Evolutionary conservation across 768 basidiomycete genomes (phyloP), one percentile per base, ranked within the genome.

Genomic region (Lactarius akahatsu): DNA sequence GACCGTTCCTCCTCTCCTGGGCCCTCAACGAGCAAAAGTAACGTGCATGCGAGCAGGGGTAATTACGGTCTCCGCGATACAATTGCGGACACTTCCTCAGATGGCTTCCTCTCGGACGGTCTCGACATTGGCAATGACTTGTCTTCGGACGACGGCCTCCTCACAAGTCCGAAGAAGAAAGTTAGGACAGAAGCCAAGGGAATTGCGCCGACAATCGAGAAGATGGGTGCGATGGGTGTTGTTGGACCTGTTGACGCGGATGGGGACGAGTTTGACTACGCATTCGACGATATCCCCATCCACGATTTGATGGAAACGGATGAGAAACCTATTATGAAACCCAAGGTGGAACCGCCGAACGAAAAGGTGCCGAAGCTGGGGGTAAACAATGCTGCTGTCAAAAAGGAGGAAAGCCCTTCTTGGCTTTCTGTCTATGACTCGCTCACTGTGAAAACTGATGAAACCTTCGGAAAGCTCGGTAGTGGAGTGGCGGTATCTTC

Each of bases 391-490:
- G 66, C 71, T 0, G 64, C 73, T 7, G 72, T 71, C 34, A 77
- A 77, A 65, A 84, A 82, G 68, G 79, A 82, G 71, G 84, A 79
- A 4, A 79, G 83, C 38, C 86, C 88, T 0, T 78, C 85, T 0
- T 93, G 92, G 91, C 79, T 91, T 16, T 85, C 88, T 13, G 81
- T 91, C 4, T 90, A 92, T 67, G 88, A 92, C 69, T 85, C 89
- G 5, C 81, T 92, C 4, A 79, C 80, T 1, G 86, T 91, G 30
- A 79, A 83, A 15, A 76, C 83, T 4, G 81, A 86, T 32, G 91
- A 91, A 26, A 78, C 81, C 1, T 76, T 90, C 32, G 90, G 88
- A 16, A 80, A 78, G 30, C 75, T 82, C 38, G 73, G 76, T 5
- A 73, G 41, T 18, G 57, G 70, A n/a, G 65, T 70, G 3, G 58